phyloP scores from a whole-genome alignment of 257 asterid species.

The Ocimum tenuiflorum region DNA sequence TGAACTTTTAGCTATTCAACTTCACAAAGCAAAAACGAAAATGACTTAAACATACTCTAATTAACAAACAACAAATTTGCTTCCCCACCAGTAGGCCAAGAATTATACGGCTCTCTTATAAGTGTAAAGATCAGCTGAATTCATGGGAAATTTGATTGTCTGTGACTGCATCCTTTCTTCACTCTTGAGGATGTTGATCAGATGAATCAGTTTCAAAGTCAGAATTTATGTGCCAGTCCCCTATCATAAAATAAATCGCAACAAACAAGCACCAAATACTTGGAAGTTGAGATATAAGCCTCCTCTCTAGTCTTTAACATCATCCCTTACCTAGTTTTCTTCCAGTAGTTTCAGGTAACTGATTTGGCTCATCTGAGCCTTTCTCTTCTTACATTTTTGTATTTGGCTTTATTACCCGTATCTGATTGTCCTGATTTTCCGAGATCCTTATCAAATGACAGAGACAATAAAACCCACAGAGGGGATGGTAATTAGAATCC shows the following conservation, averaged over 20 bases:
- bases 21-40: background rate
- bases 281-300: conserved; percentile 35
- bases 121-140: background rate
- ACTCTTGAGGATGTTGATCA: conserved; percentile 72
- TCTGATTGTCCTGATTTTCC: conserved; percentile 50
- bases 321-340: conserved; percentile 53
- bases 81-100: background rate
- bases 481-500: background rate
- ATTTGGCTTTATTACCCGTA: conserved; percentile 39
- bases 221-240: conserved; percentile 57
- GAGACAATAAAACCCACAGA: conserved; percentile 61
- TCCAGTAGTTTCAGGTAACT: conserved; percentile 55
- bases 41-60: background rate
- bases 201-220: conserved; percentile 77
- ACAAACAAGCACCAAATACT: conserved; percentile 6
- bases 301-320: conserved; percentile 75
- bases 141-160: conserved; percentile 27
- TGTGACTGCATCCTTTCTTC: conserved; percentile 69
- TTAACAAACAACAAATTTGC: background rate
- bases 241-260: conserved; percentile 9
- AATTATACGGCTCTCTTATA: background rate
- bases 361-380: conserved; percentile 51
- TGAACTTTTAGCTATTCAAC: background rate
- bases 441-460: conserved; percentile 85
- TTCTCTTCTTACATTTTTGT: conserved; percentile 55